phyloP scores from a whole-genome alignment of 306 rosid genomes.

The Trifolium repens region DNA sequence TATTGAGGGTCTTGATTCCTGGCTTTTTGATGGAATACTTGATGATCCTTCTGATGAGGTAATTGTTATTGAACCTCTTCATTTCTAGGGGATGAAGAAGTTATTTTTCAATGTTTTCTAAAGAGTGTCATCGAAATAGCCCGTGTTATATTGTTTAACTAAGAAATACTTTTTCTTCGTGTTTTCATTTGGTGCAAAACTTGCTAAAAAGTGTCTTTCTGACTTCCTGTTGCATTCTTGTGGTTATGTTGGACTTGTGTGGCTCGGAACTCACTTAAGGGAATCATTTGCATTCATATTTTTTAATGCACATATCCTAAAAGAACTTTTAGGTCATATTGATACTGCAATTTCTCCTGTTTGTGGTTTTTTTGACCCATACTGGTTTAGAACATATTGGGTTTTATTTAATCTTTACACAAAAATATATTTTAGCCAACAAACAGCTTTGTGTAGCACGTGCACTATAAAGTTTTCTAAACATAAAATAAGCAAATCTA shows the following conservation, averaged over 20 bases:
- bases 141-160: slow-evolving; percentile 15
- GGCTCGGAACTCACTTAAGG: slow-evolving; percentile 10
- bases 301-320: neutral
- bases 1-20: slow-evolving; percentile 92
- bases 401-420: neutral
- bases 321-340: slow-evolving; percentile 26
- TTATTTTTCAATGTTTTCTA: slow-evolving; percentile 18
- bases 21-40: slow-evolving; percentile 98
- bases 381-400: slow-evolving; percentile 24
- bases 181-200: slow-evolving; percentile 29
- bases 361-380: slow-evolving; percentile 21
- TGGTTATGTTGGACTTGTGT: slow-evolving; percentile 28
- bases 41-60: slow-evolving; percentile 98
- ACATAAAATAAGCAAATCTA: slow-evolving; percentile 21
- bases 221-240: slow-evolving; percentile 18
- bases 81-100: slow-evolving; percentile 25
- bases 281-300: slow-evolving; percentile 6
- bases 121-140: slow-evolving; percentile 8
- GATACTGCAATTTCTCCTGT: slow-evolving; percentile 25
- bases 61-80: slow-evolving; percentile 41
- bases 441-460: neutral
- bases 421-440: neutral
- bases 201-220: slow-evolving; percentile 15
- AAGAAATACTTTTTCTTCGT: slow-evolving; percentile 17
- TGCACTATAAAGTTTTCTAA: slow-evolving; percentile 16